phyloP scores from a whole-genome alignment of 2,329 filamentous ascomycete genomes.

The Cryphonectria japonica region DNA sequence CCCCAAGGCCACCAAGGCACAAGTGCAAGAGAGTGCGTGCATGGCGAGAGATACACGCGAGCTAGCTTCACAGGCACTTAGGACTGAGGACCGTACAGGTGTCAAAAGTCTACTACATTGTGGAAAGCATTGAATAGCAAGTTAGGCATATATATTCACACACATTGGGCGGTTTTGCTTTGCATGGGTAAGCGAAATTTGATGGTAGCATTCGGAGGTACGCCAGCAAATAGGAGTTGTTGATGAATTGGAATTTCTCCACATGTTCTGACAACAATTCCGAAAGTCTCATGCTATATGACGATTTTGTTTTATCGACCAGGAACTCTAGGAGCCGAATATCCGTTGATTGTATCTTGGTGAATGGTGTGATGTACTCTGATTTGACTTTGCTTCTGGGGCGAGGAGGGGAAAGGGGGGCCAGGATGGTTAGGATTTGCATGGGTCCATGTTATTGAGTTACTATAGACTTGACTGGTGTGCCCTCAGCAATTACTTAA shows the following conservation, averaged over 20 bases:
- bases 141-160: background rate
- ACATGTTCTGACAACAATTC: background rate
- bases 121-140: background rate
- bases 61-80: background rate
- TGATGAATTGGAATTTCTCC: background rate
- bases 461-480: no score
- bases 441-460: no score
- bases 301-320: background rate
- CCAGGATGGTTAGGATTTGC: no score
- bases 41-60: conserved; percentile 1
- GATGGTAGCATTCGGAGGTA: conserved; percentile 1
- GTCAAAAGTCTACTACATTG: background rate
- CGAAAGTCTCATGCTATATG: background rate
- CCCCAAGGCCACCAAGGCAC: conserved; percentile 5
- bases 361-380: background rate
- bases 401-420: no score
- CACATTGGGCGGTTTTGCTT: background rate
- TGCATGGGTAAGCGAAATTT: background rate
- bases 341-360: background rate
- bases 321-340: background rate
- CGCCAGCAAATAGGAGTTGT: conserved; percentile 33
- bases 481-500: no score
- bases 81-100: background rate
- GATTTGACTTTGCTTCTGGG: no score
- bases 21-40: background rate